phyloP scores from a whole-genome alignment of 192 early-diverging fungal genomes.

The Dissophora globulifera region DNA sequence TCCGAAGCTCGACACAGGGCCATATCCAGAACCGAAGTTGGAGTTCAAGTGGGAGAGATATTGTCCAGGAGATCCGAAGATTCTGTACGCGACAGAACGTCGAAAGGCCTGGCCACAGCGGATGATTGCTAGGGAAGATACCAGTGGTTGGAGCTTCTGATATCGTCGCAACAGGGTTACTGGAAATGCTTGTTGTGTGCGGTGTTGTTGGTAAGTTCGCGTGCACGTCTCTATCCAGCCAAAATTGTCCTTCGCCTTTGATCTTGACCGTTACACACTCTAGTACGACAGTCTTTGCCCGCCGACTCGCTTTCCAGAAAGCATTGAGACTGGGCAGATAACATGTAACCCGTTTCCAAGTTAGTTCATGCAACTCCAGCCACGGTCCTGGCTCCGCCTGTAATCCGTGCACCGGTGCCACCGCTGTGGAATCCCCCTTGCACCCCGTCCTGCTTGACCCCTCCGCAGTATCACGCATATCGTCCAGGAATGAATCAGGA shows the following conservation, averaged over 20 bases:
- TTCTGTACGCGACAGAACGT: not conserved
- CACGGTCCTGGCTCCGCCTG: no score
- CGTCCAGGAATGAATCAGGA: not conserved
- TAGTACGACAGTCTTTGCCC: not conserved
- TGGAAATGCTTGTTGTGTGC: no score
- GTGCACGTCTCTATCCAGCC: no score
- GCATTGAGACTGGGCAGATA: not conserved
- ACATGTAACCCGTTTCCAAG: constrained; percentile 7
- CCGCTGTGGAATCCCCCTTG: no score
- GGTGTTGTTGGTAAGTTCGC: no score
- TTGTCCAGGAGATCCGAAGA: constrained; percentile 21
- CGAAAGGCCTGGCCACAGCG: not conserved
- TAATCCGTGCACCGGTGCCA: no score
- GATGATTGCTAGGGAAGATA: no score
- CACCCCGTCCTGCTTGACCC: not conserved
- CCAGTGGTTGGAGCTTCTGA: no score
- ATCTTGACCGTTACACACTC: constrained; percentile 20
- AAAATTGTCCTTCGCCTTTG: no score
- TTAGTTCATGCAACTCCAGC: not conserved
- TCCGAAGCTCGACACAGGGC: constrained; percentile 11
- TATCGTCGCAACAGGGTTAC: no score
- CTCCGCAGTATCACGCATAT: not conserved
- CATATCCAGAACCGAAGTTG: constrained; percentile 20
- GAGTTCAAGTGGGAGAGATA: constrained; percentile 1
- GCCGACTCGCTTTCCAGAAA: constrained; percentile 8